A percentile compares a stretch with the other conserved stretches of the same genome.
Conservation (phyloP, 371 early-diverging fungal species). For the Fennellomyces sp. region DNA sequence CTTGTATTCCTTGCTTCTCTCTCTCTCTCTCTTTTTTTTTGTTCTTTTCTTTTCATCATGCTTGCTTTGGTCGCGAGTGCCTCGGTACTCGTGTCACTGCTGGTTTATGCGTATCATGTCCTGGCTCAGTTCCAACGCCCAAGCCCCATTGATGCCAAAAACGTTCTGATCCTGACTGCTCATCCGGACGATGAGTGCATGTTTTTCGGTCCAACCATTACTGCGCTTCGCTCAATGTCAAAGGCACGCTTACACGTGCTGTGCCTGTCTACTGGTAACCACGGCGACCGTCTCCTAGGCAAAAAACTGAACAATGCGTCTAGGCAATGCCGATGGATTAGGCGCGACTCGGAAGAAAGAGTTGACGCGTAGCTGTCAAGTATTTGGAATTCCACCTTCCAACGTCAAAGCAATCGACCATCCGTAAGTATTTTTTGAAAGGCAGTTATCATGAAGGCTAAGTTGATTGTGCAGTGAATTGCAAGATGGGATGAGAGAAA, state of each 20-base stretch:
- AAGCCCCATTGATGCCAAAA: slow-evolving; percentile 15
- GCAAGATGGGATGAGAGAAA: slow-evolving; percentile 75
- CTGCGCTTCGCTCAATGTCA: slow-evolving; percentile 29
- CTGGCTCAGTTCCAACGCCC: slow-evolving; percentile 17
- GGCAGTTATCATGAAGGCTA: no score
- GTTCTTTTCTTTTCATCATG: no score
- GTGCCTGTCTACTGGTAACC: slow-evolving; percentile 87
- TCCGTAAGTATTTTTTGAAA: slow-evolving; percentile 65
- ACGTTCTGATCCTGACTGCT: slow-evolving; percentile 86
- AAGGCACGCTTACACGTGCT: slow-evolving; percentile 67
- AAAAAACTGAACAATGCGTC: background rate
- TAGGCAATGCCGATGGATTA: slow-evolving; percentile 79
- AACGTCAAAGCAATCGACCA: slow-evolving; percentile 71
- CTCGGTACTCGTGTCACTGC: slow-evolving; percentile 6
- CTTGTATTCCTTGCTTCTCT: no score
- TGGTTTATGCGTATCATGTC: slow-evolving; percentile 22
- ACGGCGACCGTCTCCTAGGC: background rate
- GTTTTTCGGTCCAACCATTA: slow-evolving; percentile 96
- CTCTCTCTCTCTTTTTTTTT: no score
- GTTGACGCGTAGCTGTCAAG: slow-evolving; percentile 66
- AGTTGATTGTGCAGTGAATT: slow-evolving; percentile 59
- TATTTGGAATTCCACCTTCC: slow-evolving; percentile 65
- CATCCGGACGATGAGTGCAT: slow-evolving; percentile 99
- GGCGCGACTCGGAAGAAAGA: slow-evolving; percentile 84
- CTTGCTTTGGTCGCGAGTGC: slow-evolving; percentile 1